Evolutionary conservation across 768 basidiomycete genomes (phyloP), one percentile per base, ranked within the genome.

Genomic region (Pisolithus microcarpus): DNA sequence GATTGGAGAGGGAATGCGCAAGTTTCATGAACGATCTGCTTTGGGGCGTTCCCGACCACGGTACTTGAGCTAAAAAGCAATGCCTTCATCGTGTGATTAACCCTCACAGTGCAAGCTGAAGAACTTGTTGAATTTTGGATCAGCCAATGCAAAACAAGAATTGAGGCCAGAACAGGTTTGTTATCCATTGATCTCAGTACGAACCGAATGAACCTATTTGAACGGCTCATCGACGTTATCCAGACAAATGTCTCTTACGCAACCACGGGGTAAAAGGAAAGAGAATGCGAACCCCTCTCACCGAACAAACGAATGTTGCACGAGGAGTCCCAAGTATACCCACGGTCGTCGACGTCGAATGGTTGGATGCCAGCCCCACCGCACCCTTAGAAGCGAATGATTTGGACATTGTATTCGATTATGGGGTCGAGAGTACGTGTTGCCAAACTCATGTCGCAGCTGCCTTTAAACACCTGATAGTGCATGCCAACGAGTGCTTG

Each of bases 81-180:
- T 40, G 40, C 30, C 51, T 28, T 54, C 38, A 19, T 44, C 30
- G 42, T 18, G 50, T 52, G 38, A 58, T 30, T 5, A 34, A 18
- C 7, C 31, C 36, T 37, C 31, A 37, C 52, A 89, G 89, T 90
- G 48, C 72, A 78, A 54, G 84, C 84, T 1, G 77, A 78, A 45
- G 75, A 74, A n/a, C 65, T 91, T 39, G 72, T 79, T 0, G 77
- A 84, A 50, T 88, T 91, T 58, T 91, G 89, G 89, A 70, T 78
- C 52, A 75, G 80, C 50, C 84, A 78, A 58, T 82, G 87, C 67
- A 85, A 78, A 58, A 71, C 82, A 1, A 85, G 85, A 58, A 76
- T 88, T 3, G 79, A 85, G 60, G 76, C 84, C 21, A 77, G 79
- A 48, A 75, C 77, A 1, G 75, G 45, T 23, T 55, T 58, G 46